These are phyloP conservation scores for Gloeopeniophorella convolvens DNA, from an alignment of 768 basidiomycete genomes.

Conservation along the genomic window DNA sequence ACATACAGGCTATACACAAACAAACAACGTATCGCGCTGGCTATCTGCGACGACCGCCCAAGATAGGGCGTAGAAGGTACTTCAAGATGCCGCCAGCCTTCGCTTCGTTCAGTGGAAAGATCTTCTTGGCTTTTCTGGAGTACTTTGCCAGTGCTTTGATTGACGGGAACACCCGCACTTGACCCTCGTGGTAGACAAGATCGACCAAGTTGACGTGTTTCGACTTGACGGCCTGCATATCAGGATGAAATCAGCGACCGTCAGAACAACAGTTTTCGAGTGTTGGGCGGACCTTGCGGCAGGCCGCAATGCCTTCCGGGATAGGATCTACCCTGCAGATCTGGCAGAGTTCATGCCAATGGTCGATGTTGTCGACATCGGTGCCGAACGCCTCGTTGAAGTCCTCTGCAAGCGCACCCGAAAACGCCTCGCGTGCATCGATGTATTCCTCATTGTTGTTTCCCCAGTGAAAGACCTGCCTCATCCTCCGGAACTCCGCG, in stretches of 20 bases:
- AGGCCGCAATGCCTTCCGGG: background rate
- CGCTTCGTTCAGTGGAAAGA: conserved; percentile 3
- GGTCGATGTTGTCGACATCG: conserved; percentile 11
- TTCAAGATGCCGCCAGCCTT: conserved; percentile 13
- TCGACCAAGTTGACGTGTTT: conserved; percentile 19
- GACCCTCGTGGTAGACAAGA: conserved; percentile 1
- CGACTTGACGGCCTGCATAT: conserved; percentile 2
- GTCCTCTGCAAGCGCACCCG: conserved; percentile 11
- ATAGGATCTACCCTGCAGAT: conserved; percentile 13
- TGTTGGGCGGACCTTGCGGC: conserved; percentile 3
- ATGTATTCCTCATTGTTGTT: background rate
- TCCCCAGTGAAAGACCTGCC: background rate
- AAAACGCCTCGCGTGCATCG: background rate
- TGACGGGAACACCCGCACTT: background rate
- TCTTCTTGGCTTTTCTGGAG: background rate
- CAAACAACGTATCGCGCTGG: too few relatives aligned
- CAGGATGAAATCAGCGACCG: background rate
- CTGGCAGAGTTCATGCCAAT: conserved; percentile 17
- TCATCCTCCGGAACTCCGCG: conserved; percentile 11
- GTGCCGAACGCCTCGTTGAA: conserved; percentile 22
- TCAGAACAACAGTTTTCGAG: background rate
- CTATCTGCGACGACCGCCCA: background rate
- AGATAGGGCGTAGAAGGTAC: conserved; percentile 13
- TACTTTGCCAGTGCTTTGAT: background rate
- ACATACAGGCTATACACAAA: too few relatives aligned